Conservation (phyloP, 768 basidiomycete species). For the Coprinellus aureogranulatus region DNA sequence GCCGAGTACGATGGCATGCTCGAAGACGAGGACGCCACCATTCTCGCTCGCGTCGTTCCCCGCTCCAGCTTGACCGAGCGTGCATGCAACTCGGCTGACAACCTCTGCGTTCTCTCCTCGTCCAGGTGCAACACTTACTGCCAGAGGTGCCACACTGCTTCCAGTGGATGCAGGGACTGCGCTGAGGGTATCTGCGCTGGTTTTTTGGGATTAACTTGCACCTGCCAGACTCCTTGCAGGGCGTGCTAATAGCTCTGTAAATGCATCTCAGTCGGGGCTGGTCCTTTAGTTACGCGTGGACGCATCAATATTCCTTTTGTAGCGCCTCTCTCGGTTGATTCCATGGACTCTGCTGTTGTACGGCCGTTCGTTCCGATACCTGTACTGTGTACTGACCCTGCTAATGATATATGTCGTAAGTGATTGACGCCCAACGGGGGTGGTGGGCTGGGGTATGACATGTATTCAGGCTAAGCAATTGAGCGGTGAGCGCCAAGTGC, state of each 20-base stretch:
- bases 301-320: not conserved
- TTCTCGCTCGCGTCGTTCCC: not conserved
- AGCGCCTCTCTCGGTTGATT: too few species aligned
- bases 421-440: too few species aligned
- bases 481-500: too few species aligned
- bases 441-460: too few species aligned
- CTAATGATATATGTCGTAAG: too few species aligned
- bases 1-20: not conserved
- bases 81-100: not conserved
- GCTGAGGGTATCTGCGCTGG: not conserved
- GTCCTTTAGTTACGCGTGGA: not conserved
- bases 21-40: not conserved
- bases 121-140: constrained; percentile 1
- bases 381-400: too few species aligned
- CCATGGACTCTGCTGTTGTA: too few species aligned
- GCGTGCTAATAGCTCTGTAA: not conserved
- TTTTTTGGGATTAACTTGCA: not conserved
- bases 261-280: not conserved
- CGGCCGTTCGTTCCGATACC: too few species aligned
- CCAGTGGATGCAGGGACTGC: not conserved
- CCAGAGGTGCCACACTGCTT: not conserved
- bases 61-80: not conserved
- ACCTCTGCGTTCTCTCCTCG: not conserved
- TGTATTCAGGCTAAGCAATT: too few species aligned
- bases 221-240: not conserved